phyloP scores from a whole-genome alignment of 805 yeast genomes.

The Spathaspora hagerdaliae region DNA sequence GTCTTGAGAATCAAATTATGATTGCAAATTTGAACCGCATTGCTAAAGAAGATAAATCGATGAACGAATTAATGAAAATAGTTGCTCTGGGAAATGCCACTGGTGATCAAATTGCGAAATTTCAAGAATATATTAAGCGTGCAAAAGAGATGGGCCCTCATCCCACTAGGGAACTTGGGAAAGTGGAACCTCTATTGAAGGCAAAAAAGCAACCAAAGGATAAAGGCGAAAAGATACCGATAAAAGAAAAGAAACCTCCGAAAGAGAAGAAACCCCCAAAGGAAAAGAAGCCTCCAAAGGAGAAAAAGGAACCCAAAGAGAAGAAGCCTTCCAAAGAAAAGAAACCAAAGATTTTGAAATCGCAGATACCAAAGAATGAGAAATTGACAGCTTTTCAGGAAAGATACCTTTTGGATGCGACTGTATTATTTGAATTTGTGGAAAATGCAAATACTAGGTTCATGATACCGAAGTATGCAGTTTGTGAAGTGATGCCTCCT shows the following conservation, averaged over 20 bases:
- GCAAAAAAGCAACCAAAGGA: constrained; percentile 4
- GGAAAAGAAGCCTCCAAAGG: constrained; percentile 10
- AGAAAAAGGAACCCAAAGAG: constrained; percentile 12
- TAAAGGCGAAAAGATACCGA: constrained; percentile 2
- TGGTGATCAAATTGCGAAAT: constrained; percentile 65
- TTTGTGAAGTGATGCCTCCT: constrained; percentile 53
- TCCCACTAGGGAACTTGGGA: constrained; percentile 12
- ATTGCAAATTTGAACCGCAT: constrained; percentile 79
- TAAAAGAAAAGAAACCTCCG: constrained; percentile 12
- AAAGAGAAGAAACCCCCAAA: constrained; percentile 8
- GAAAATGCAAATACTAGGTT: constrained; percentile 78
- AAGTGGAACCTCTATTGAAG: constrained; percentile 10
- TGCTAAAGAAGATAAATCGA: constrained; percentile 66
- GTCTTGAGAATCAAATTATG: constrained; percentile 73
- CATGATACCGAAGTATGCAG: constrained; percentile 69
- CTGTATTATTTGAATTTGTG: constrained; percentile 76
- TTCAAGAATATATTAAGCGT: constrained; percentile 74
- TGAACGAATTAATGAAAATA: constrained; percentile 71
- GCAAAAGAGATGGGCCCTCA: constrained; percentile 74
- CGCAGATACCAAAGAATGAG: constrained; percentile 39
- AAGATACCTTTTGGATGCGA: constrained; percentile 62
- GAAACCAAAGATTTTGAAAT: constrained; percentile 11
- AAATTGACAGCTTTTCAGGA: constrained; percentile 76
- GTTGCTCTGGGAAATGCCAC: constrained; percentile 84
- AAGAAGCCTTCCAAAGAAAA: constrained; percentile 14